Evolutionary conservation across 83 land plant species (phyloP).

Genomic region (Picea engelmannii): DNA sequence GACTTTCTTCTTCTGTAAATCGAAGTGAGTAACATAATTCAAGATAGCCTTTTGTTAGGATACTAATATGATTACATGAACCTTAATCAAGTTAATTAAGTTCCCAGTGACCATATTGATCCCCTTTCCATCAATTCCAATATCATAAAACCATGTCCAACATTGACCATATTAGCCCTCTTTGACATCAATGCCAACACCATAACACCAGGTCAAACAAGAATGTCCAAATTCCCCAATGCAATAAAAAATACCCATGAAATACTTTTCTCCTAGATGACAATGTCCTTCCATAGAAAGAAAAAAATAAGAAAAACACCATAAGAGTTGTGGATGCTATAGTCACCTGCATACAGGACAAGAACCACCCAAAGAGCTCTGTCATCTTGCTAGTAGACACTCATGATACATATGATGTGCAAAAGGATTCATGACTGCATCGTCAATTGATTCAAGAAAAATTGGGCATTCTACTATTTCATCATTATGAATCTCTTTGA

Average conservation of each 20-base stretch:
- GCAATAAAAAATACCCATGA: not conserved
- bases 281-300: too few species aligned
- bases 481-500: conserved; percentile 66
- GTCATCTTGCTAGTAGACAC: conserved; percentile 90
- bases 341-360: conserved; percentile 94
- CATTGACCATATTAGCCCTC: too few species aligned
- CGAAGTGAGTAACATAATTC: too few species aligned
- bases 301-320: not conserved
- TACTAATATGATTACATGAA: too few species aligned
- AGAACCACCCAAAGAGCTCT: conserved; percentile 62
- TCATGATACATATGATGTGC: conserved; percentile 97
- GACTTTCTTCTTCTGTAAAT: too few species aligned
- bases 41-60: too few species aligned
- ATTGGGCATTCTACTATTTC: conserved; percentile 85
- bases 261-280: not conserved
- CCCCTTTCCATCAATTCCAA: too few species aligned
- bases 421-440: conserved; percentile 87
- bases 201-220: too few species aligned
- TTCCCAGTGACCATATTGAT: too few species aligned
- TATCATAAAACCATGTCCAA: too few species aligned
- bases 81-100: too few species aligned
- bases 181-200: too few species aligned
- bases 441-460: conserved; percentile 82
- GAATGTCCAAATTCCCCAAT: not conserved
- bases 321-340: not conserved